Base-by-base conservation (phyloP, 768 basidiomycete species). In the Nidularia sp. region DNA sequence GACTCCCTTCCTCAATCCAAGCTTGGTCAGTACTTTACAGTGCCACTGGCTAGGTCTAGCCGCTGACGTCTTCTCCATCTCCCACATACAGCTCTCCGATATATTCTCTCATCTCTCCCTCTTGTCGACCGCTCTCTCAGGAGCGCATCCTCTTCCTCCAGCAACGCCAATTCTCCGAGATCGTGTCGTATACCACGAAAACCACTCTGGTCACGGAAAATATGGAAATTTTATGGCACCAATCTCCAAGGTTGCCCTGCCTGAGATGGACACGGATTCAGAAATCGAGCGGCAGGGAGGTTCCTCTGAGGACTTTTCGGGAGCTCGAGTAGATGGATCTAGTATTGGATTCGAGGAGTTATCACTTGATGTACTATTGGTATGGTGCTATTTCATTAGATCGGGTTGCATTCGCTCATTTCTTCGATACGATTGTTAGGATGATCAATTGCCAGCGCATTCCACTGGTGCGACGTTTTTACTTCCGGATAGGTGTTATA, bases 1-100 rank as follows among this genome's bases (percentile, higher is more conserved):
- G 74, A 74, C 76, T 5, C 75, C 76, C 7, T 76, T 70, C 53
- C 57, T 77, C 48, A 77, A 77, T 50, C 75, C 76, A 0, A 74
- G 75, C 47, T 64, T 77, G 2, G 76, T 75, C 54, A 58, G 71
- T 54, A 8, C 3, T 15, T 13, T 25, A 13, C 25, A 9, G 44
- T 13, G 10, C 15, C 5, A 5, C 10, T 10, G 35, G 32, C 5
- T 34, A 43, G 48, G 34, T 7, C 36, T 39, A 41, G 13, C 34
- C 36, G 4, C 10, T 32, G 8, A 32, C 45, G 34, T 47, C 29
- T 49, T 32, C 8, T 9, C 25, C 22, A 12, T 2, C 42, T 29
- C 4, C 3, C 25, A 29, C 25, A 29, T 29, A 32, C 43, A 77
- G 76, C 64, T 77, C 12, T 70, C 75, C 1, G 76, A 77, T 50